Evolutionary conservation across 768 basidiomycete species (phyloP), one percentile per base, ranked within the genome.

Genomic region (Xerocomellus dryophilus): DNA sequence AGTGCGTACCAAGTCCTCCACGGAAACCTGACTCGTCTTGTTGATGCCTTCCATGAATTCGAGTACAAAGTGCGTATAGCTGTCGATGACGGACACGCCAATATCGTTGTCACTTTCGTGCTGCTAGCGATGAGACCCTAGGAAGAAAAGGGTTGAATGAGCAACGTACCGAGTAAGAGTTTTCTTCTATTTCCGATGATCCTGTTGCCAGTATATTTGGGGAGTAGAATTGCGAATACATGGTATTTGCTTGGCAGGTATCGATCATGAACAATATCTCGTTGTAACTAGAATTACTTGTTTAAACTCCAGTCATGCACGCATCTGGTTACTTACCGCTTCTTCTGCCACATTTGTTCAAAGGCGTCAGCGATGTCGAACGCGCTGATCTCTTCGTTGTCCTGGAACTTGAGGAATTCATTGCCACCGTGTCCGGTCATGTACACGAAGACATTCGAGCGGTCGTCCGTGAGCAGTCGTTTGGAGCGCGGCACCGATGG

Each of bases 391-490:
- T 99, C 97, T 71, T 98, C 97, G 68, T 90, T 94, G 67, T 99
- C 97, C 67, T 99, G 97, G 70, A 99, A 98, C 70, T 99, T 98
- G 66, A 99, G 82, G 69, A 98, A 99, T 70, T 97, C 97, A 63
- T 96, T 90, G 1, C 97, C 97, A 12, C 97, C 97, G 62, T 98
- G 97, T 0, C 97, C 97, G 0, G 97, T 96, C 92, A 98, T 90
- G 71, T 97, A 98, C 18, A 99, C 84, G 66, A 98, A 98, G 56
- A 99, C 78, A 64, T 98, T 98, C 7, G 90, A 93, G 27, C 84
- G 77, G 52, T 92, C 88, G 63, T 99, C 95, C 1, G 92, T 88
- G 38, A 97, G 76, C 4, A 99, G 81, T 15, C 96, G 88, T 64
- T 99, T 98, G 0, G 90, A 93, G 9, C 93, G 86, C 4, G 96